Base-by-base conservation (phyloP, 2,329 filamentous ascomycete species). In the Blastomyces gilchristii region DNA sequence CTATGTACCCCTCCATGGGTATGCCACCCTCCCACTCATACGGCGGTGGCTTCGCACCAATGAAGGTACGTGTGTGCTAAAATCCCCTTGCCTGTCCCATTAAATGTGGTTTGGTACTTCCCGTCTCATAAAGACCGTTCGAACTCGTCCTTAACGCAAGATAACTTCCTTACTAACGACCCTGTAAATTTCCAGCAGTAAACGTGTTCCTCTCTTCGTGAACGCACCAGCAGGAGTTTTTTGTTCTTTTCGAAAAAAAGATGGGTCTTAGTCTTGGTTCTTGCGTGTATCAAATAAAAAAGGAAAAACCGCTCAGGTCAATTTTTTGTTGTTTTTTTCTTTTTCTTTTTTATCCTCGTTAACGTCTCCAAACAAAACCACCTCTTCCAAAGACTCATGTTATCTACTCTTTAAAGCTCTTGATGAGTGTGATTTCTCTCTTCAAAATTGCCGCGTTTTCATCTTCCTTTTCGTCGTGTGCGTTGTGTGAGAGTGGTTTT, bases 1-100 rank as follows among this genome's bases (percentile, higher is more conserved):
- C 87, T 47, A 86, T 89, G 72, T 89, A 87, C 75, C 86, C 85
- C 62, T 82, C 83, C 66, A 87, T 87, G 84, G 85, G 84, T 68
- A 86, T 87, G 81, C 82, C 84, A 66, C 84, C 84, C 31, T 77
- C 81, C 69, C 81, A 87, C 74, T 83, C 83, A 64, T 87, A 85
- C 72, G 75, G 75, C 66, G 82, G 81, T 72, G 85, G 84, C 72
- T 87, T 85, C 77, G 83, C 84, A 72, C 85, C 85, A 65, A 85
- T 87, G 83, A 87, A 87, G 82, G 84, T 86, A 75, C 65, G 67
- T 68, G 67, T 69, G 69, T 69, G 66, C 14, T 59, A 31, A 16
- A 9, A 47, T 45, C 2, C 2, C 25, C 37, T 58, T 41, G 37
- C 22, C 3, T 22, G 12, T 37, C 4, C 53, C 11, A 6, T 43